A percentile compares a stretch with the other conserved stretches of the same genome.
Conservation (phyloP, 2,329 filamentous ascomycete species). For the Penicillium capsulatum region DNA sequence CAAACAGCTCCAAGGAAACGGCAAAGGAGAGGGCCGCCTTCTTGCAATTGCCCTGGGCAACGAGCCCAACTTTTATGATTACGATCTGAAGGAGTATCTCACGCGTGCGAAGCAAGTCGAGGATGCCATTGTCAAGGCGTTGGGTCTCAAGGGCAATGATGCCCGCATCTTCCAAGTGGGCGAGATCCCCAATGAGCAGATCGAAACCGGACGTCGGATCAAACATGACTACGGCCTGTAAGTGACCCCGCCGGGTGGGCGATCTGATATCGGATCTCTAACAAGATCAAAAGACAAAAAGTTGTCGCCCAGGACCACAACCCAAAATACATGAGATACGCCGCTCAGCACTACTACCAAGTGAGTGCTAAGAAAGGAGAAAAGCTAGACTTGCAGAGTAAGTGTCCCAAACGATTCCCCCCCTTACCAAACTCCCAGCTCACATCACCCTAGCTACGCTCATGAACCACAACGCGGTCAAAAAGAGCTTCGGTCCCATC, state of each 20-base stretch:
- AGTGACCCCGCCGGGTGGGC: neutral
- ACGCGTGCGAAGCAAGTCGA: constrained; percentile 1
- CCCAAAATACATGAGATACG: constrained; percentile 12
- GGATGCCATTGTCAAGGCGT: constrained; percentile 3
- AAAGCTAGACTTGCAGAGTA: neutral
- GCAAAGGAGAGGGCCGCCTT: constrained; percentile 4
- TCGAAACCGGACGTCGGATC: neutral
- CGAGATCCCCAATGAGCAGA: constrained; percentile 1
- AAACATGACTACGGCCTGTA: neutral
- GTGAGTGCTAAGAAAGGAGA: neutral
- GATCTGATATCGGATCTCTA: neutral
- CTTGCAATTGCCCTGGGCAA: constrained; percentile 11
- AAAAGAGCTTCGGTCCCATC: neutral
- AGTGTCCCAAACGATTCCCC: neutral
- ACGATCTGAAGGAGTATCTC: constrained; percentile 6
- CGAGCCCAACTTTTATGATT: constrained; percentile 11
- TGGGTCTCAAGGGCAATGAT: constrained; percentile 1
- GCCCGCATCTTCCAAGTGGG: constrained; percentile 5
- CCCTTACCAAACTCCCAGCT: neutral
- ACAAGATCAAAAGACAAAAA: too few species aligned
- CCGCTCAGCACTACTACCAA: constrained; percentile 16
- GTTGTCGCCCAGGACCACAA: too few species aligned
- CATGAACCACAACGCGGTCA: constrained; percentile 2
- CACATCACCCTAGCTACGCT: neutral
- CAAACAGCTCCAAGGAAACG: constrained; percentile 2